These are phyloP conservation scores for Phytopythium sindhum DNA, from an alignment of 352 stramenopile species.

Conservation along the genomic window DNA sequence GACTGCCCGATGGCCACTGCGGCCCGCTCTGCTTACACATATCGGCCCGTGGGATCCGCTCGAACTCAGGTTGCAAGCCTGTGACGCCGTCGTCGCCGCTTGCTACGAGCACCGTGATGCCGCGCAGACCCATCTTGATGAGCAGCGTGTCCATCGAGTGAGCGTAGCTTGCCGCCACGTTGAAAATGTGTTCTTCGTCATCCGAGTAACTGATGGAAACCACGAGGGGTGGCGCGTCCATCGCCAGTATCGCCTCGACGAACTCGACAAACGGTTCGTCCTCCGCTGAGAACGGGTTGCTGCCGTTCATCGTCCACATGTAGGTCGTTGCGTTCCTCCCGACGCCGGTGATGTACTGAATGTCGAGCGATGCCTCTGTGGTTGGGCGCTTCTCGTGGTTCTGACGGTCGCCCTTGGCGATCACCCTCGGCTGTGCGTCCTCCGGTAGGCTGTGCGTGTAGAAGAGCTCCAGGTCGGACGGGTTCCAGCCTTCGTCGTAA, in stretches of 20 bases:
- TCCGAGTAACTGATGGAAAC: constrained; percentile 91
- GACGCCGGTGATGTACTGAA: constrained; percentile 89
- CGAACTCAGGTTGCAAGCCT: constrained; percentile 62
- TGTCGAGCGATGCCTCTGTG: constrained; percentile 84
- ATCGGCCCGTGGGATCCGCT: constrained; percentile 44
- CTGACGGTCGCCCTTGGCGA: constrained; percentile 50
- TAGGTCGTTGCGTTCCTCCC: constrained; percentile 74
- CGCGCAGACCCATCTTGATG: constrained; percentile 87
- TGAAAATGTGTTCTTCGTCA: constrained; percentile 87
- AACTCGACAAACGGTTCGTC: constrained; percentile 88
- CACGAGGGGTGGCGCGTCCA: constrained; percentile 74
- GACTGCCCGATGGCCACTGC: constrained; percentile 77
- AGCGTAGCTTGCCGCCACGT: constrained; percentile 69
- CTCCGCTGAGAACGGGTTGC: constrained; percentile 80
- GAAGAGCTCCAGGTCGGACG: constrained; percentile 54
- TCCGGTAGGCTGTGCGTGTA: constrained; percentile 47
- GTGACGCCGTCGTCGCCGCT: constrained; percentile 87
- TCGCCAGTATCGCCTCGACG: constrained; percentile 54
- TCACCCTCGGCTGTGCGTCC: constrained; percentile 38
- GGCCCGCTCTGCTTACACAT: constrained; percentile 63
- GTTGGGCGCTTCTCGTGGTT: constrained; percentile 36
- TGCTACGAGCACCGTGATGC: constrained; percentile 85
- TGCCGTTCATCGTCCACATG: constrained; percentile 77
- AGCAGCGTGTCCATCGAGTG: constrained; percentile 79
- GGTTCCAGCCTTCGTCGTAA: constrained; percentile 66